Percentiles rank a stretch among this genome's conserved stretches.
Conservation (phyloP, 768 basidiomycete genomes). For the Phylloporus scabripes region DNA sequence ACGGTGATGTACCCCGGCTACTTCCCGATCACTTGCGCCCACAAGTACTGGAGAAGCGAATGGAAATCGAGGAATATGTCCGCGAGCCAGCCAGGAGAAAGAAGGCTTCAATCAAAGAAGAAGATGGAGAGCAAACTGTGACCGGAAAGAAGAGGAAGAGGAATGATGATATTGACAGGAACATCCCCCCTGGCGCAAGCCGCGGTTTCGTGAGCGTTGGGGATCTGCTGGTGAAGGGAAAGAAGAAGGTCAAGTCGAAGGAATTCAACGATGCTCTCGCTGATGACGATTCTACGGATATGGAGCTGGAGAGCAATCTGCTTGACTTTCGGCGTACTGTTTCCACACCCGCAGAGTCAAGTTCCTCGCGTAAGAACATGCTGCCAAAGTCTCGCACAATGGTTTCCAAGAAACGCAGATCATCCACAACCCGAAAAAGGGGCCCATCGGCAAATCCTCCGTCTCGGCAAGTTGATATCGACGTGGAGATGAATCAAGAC, state of each 20-base stretch:
- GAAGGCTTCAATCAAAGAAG: conserved; percentile 18
- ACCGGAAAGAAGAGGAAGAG: conserved; percentile 61
- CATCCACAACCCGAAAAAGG: conserved; percentile 20
- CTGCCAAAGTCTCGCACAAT: conserved; percentile 45
- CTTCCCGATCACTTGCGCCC: conserved; percentile 77
- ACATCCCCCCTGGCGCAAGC: conserved; percentile 69
- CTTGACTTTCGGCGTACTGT: conserved; percentile 45
- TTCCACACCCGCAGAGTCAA: conserved; percentile 38
- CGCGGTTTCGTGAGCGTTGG: conserved; percentile 68
- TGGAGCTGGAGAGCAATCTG: conserved; percentile 58
- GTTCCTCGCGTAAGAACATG: conserved; percentile 32
- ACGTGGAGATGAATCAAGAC: conserved; percentile 50
- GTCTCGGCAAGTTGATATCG: conserved; percentile 41
- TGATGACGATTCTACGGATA: conserved; percentile 63
- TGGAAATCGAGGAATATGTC: conserved; percentile 75
- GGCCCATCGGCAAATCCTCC: conserved; percentile 38
- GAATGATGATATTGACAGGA: conserved; percentile 59
- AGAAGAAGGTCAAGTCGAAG: conserved; percentile 35
- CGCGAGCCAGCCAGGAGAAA: conserved; percentile 42
- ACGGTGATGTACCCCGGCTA: conserved; percentile 84
- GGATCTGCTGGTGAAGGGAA: conserved; percentile 53
- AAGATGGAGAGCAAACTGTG: conserved; percentile 27
- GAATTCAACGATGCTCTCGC: conserved; percentile 47
- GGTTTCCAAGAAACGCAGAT: conserved; percentile 22
- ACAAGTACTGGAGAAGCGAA: conserved; percentile 68